Conservation (phyloP, 2,329 filamentous ascomycete species). For the Akanthomyces lecanii region DNA sequence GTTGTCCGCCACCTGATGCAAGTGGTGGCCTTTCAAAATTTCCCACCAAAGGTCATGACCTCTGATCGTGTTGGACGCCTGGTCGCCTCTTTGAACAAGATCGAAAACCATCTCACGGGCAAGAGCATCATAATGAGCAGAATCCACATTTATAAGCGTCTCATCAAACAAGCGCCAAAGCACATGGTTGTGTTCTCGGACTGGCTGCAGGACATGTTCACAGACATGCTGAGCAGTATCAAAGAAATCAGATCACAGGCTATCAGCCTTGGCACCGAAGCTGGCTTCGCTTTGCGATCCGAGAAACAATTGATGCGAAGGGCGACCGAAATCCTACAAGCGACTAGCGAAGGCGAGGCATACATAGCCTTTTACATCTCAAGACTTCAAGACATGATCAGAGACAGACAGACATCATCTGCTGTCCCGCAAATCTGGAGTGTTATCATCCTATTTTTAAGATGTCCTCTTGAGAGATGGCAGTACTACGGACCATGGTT, state of each 20-base stretch:
- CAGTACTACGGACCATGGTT: slow-evolving; percentile 71
- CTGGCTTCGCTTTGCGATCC: slow-evolving; percentile 63
- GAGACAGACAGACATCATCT: slow-evolving; percentile 45
- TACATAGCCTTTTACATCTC: slow-evolving; percentile 67
- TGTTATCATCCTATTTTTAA: slow-evolving; percentile 72
- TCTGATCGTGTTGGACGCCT: slow-evolving; percentile 65
- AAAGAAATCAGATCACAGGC: slow-evolving; percentile 73
- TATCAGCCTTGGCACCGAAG: slow-evolving; percentile 68
- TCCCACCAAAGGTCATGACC: slow-evolving; percentile 70
- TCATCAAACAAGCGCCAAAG: slow-evolving; percentile 66
- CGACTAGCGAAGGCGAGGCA: slow-evolving; percentile 46
- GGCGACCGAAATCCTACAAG: slow-evolving; percentile 59
- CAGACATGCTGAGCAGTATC: slow-evolving; percentile 72
- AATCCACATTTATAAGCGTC: slow-evolving; percentile 70
- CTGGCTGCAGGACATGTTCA: slow-evolving; percentile 81
- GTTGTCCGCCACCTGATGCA: slow-evolving; percentile 76
- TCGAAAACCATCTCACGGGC: slow-evolving; percentile 70
- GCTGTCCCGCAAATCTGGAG: slow-evolving; percentile 88
- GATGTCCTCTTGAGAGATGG: slow-evolving; percentile 65
- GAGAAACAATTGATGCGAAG: slow-evolving; percentile 64
- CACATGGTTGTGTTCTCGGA: slow-evolving; percentile 68
- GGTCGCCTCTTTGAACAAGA: slow-evolving; percentile 63
- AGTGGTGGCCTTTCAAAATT: slow-evolving; percentile 74
- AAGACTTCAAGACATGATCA: slow-evolving; percentile 64
- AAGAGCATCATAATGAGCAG: slow-evolving; percentile 77